Percentiles rank a stretch among this genome's conserved stretches.
Evolutionary conservation across 2,329 filamentous ascomycete species (phyloP).

Genomic region (Colletotrichum abscissum): DNA sequence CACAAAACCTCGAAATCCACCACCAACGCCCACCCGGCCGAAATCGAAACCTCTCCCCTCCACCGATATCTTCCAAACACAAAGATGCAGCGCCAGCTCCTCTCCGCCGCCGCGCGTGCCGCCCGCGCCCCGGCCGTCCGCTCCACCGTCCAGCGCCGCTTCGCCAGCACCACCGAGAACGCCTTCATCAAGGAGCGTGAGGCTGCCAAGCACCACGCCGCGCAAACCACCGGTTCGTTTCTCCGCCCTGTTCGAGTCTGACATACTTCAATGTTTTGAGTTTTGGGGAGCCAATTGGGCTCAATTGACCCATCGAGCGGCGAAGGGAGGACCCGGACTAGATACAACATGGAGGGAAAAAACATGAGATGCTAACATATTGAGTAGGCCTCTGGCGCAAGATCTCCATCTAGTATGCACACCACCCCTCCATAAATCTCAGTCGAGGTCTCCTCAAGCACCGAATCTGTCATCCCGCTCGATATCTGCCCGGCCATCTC

Average conservation of each 20-base stretch:
- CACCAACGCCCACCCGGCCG: slow-evolving; percentile 18
- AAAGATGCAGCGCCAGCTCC: slow-evolving; percentile 73
- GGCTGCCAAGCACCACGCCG: slow-evolving; percentile 91
- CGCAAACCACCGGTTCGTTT: slow-evolving; percentile 82
- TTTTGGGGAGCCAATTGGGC: slow-evolving; percentile 8
- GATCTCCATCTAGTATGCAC: slow-evolving; percentile 91
- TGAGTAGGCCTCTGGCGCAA: slow-evolving; percentile 89
- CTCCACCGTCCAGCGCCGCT: slow-evolving; percentile 74
- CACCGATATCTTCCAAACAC: slow-evolving; percentile 35
- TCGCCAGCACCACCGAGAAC: slow-evolving; percentile 83
- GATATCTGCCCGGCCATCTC: background rate
- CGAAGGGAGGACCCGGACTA: background rate
- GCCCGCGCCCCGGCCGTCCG: slow-evolving; percentile 64
- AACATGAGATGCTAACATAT: slow-evolving; percentile 13
- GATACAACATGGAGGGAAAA: background rate
- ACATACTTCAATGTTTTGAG: background rate
- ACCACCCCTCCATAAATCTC: slow-evolving; percentile 27
- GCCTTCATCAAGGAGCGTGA: slow-evolving; percentile 92
- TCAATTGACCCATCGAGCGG: background rate
- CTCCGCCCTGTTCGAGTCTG: background rate
- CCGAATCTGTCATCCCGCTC: slow-evolving; percentile 39
- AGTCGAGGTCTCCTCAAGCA: background rate
- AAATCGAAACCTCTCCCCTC: slow-evolving; percentile 25
- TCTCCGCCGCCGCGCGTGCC: slow-evolving; percentile 73
- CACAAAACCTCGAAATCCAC: slow-evolving; percentile 21